Evolutionary conservation across 441 rosid species (phyloP), one percentile per base, ranked within the genome.

Genomic region (Daphne laureola): DNA sequence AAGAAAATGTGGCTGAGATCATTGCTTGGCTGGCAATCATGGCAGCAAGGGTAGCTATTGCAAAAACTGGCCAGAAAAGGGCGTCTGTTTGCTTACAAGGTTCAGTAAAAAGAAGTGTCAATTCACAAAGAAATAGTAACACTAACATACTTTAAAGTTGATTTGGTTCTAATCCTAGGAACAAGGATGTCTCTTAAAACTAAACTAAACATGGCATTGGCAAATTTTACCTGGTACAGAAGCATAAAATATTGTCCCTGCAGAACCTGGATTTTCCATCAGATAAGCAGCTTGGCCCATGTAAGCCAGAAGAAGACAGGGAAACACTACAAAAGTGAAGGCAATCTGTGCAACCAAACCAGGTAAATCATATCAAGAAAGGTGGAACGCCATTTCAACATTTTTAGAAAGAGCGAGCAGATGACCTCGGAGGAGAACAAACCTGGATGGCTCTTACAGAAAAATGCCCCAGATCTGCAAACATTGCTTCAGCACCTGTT

Each of bases 1-100:
- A 92, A 13, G 97, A 92, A 72, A 89, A 92, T 50, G 98, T 89
- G 38, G 98, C 98, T 26, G 98, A 92, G 61, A 92, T 92, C 98
- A 92, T 92, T n/a, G 97, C 94, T 78, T 92, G 98, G 70, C 98
- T 92, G 17, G 98, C 97, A 64, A 92, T 92, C 87, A 79, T 84
- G n/a, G 98, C 97, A 3, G 97, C 97, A 6, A 89, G 56, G 14
- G 97, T 75, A 23, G 98, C 98, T 50, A 89, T 43, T 58, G 71
- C 79, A 47, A 92, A 81, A 59, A 89, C 87, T 0, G 92, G 97
- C 98, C 98, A 89, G 75, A 92, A 92, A 54, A 92, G 77, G 62
- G 73, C 66, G 17, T 46, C 96, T 92, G 86, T 67, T 67, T 36
- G 50, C 54, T 63, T 60, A 67, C 13, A 53, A 57, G 50, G 31